Evolutionary conservation across 768 basidiomycete species (phyloP).

Genomic region (Filobasidium wieringae): DNA sequence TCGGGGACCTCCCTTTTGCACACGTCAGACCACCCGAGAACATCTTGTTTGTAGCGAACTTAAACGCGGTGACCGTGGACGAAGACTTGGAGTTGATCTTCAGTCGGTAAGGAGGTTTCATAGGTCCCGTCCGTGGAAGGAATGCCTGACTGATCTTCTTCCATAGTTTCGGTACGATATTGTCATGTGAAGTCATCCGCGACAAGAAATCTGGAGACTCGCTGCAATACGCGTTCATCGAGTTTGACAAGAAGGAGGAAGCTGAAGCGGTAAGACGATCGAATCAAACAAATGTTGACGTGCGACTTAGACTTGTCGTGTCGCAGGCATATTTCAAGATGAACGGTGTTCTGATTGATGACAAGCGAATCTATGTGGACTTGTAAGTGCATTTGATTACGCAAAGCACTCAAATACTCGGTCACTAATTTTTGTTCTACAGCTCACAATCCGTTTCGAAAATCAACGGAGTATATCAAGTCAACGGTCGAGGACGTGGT

Average conservation of each 20-base stretch:
- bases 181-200: slow-evolving; percentile 94
- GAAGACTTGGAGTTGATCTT: slow-evolving; percentile 97
- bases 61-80: slow-evolving; percentile 87
- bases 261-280: slow-evolving; percentile 67
- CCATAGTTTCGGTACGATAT: slow-evolving; percentile 50
- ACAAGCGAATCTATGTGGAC: slow-evolving; percentile 96
- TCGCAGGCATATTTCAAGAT: slow-evolving; percentile 93
- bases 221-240: slow-evolving; percentile 95
- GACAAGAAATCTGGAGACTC: slow-evolving; percentile 95
- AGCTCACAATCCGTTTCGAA: slow-evolving; percentile 91
- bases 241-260: slow-evolving; percentile 85
- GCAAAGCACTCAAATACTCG: too few species aligned
- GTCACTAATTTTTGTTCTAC: slow-evolving; percentile 1
- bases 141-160: slow-evolving; percentile 45
- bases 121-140: slow-evolving; percentile 42
- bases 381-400: slow-evolving; percentile 57
- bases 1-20: slow-evolving; percentile 95
- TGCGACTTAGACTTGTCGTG: background rate
- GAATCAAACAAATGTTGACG: background rate
- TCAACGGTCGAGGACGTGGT: slow-evolving; percentile 39
- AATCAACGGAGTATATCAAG: slow-evolving; percentile 64
- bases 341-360: slow-evolving; percentile 97
- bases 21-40: slow-evolving; percentile 97
- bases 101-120: slow-evolving; percentile 83
- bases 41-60: slow-evolving; percentile 81